phyloP scores from a whole-genome alignment of 768 basidiomycete genomes.

The Amyloporia xantha region DNA sequence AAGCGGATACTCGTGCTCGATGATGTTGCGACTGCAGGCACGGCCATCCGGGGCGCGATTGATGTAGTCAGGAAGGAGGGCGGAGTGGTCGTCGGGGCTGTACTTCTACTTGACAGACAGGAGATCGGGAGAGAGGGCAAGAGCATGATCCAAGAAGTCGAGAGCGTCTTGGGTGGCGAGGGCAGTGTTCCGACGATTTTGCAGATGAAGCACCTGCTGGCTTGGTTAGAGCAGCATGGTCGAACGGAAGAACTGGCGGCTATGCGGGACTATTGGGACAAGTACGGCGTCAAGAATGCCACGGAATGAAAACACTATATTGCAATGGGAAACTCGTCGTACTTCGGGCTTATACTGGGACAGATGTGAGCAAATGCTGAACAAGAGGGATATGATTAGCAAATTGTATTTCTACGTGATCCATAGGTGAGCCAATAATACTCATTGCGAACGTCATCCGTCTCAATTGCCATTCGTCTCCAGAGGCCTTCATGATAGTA shows the following conservation, averaged over 20 bases:
- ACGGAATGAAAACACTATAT: too few relatives aligned
- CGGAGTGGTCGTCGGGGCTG: conserved; percentile 82
- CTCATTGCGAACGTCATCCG: too few relatives aligned
- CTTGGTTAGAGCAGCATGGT: conserved; percentile 71
- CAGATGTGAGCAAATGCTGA: too few relatives aligned
- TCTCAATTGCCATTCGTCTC: too few relatives aligned
- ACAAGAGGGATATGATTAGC: too few relatives aligned
- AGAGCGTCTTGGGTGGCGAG: conserved; percentile 59
- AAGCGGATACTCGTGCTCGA: conserved; percentile 85
- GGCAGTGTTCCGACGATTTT: conserved; percentile 75
- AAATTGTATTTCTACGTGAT: too few relatives aligned
- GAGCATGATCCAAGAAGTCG: conserved; percentile 81
- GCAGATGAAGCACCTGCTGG: conserved; percentile 79
- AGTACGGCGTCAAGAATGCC: conserved; percentile 58
- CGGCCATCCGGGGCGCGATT: conserved; percentile 80
- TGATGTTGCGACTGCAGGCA: conserved; percentile 94
- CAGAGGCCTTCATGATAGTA: too few relatives aligned
- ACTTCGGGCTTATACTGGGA: too few relatives aligned
- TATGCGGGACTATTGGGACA: conserved; percentile 74
- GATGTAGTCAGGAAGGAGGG: conserved; percentile 60
- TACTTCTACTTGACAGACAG: conserved; percentile 82
- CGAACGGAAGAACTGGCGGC: conserved; percentile 52
- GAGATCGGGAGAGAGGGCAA: conserved; percentile 70
- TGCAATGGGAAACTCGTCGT: too few relatives aligned
- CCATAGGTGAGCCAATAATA: too few relatives aligned